These are phyloP conservation scores for Skeletonema costatum DNA, from an alignment of 108 stramenopile species.

Conservation along the genomic window DNA sequence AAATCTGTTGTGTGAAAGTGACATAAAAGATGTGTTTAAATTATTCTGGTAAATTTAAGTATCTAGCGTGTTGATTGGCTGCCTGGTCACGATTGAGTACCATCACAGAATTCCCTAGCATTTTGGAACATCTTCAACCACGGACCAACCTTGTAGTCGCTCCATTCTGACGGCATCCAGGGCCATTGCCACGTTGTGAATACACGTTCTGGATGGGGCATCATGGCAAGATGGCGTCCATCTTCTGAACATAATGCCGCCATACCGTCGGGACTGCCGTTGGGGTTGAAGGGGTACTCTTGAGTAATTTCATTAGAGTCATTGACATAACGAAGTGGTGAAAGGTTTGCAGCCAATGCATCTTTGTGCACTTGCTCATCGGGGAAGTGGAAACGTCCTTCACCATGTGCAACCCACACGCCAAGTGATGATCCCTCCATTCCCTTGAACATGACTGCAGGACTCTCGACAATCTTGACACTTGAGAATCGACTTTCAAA, in stretches of 20 bases:
- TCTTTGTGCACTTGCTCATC: constrained; percentile 70
- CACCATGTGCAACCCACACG: constrained; percentile 99
- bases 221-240: constrained; percentile 98
- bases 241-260: constrained; percentile 99
- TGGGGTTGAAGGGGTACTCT: constrained; percentile 98
- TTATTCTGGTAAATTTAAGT: not conserved
- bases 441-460: constrained; percentile 90
- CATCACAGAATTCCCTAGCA: constrained; percentile 94
- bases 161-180: constrained; percentile 94
- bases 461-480: constrained; percentile 81
- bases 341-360: constrained; percentile 75
- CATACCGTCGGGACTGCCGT: constrained; percentile 97
- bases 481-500: constrained; percentile 96
- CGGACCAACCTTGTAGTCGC: constrained; percentile 78
- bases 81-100: not conserved
- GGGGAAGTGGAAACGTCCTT: constrained; percentile 97
- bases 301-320: constrained; percentile 92
- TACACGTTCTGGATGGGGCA: constrained; percentile 99
- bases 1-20: no score
- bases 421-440: constrained; percentile 98
- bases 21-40: not conserved
- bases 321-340: constrained; percentile 95
- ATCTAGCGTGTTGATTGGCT: not conserved
- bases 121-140: constrained; percentile 99
- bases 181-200: constrained; percentile 99